A percentile compares a stretch with the other conserved stretches of the same genome.
phyloP scores from a whole-genome alignment of 2,329 filamentous ascomycete genomes.

The Venturia asperata region DNA sequence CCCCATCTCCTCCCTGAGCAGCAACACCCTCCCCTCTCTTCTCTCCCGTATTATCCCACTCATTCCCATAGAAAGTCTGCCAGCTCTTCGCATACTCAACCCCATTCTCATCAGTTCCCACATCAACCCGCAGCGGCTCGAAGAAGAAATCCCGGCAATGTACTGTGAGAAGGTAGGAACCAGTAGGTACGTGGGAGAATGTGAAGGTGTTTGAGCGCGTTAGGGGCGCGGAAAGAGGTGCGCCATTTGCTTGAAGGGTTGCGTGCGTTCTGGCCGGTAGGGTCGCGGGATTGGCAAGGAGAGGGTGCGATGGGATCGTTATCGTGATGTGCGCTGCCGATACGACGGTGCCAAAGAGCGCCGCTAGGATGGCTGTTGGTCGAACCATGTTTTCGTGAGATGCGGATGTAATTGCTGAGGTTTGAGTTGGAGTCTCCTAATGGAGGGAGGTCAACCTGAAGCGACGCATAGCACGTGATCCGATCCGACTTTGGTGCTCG shows the following conservation, averaged over 20 bases:
- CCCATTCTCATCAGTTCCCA: constrained; percentile 35
- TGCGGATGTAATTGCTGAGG: neutral
- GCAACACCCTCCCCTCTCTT: constrained; percentile 38
- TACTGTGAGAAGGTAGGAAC: constrained; percentile 76
- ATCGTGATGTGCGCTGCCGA: constrained; percentile 44
- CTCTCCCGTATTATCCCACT: constrained; percentile 82
- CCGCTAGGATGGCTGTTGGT: constrained; percentile 3
- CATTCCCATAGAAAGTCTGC: constrained; percentile 83
- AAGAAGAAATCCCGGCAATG: constrained; percentile 70
- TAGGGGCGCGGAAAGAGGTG: constrained; percentile 53
- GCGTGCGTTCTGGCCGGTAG: constrained; percentile 54
- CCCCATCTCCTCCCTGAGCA: constrained; percentile 24
- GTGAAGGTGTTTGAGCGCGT: constrained; percentile 63
- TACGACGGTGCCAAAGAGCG: constrained; percentile 30
- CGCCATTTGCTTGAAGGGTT: constrained; percentile 55
- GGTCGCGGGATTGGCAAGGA: constrained; percentile 39
- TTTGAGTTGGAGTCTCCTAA: neutral
- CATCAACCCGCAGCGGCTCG: constrained; percentile 72
- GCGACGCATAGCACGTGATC: neutral
- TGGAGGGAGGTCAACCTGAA: neutral
- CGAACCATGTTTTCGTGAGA: neutral
- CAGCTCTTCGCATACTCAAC: constrained; percentile 52
- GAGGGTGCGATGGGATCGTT: constrained; percentile 42
- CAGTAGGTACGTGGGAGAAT: constrained; percentile 63
- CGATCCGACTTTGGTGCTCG: neutral